Evolutionary conservation across 441 rosid genomes (phyloP).

Genomic region (Pelargonium fulgidum): DNA sequence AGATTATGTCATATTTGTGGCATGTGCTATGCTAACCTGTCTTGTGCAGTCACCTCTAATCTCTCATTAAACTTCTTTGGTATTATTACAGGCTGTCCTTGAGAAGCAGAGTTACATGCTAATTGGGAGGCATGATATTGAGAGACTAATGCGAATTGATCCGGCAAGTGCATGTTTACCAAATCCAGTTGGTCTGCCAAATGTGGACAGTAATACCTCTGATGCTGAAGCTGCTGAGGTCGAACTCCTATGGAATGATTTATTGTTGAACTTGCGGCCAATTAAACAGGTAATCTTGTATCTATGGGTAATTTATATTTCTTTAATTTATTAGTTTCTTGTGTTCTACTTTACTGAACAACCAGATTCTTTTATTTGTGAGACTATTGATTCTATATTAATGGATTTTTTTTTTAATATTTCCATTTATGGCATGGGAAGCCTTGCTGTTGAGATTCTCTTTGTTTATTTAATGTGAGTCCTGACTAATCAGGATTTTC

Average conservation of each 20-base stretch:
- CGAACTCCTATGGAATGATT: slow-evolving; percentile 60
- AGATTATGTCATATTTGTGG: background rate
- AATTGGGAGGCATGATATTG: slow-evolving; percentile 95
- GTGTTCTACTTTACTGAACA: background rate
- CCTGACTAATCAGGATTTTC: background rate
- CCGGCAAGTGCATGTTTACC: slow-evolving; percentile 77
- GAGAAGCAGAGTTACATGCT: slow-evolving; percentile 98
- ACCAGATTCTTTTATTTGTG: background rate
- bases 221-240: slow-evolving; percentile 47
- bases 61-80: slow-evolving; percentile 21
- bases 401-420: no score
- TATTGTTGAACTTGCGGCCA: slow-evolving; percentile 70
- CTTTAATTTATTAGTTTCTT: background rate
- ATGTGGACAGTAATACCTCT: slow-evolving; percentile 25
- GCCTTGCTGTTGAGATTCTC: background rate
- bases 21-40: background rate
- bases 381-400: background rate
- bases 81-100: slow-evolving; percentile 79
- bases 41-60: slow-evolving; percentile 13
- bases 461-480: background rate
- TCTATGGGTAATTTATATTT: background rate
- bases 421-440: background rate
- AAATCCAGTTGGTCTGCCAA: slow-evolving; percentile 42
- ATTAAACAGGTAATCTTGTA: slow-evolving; percentile 60
- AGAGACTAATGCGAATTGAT: slow-evolving; percentile 86